Conservation (phyloP, 768 basidiomycete species). For the Amanita fuliginea region DNA sequence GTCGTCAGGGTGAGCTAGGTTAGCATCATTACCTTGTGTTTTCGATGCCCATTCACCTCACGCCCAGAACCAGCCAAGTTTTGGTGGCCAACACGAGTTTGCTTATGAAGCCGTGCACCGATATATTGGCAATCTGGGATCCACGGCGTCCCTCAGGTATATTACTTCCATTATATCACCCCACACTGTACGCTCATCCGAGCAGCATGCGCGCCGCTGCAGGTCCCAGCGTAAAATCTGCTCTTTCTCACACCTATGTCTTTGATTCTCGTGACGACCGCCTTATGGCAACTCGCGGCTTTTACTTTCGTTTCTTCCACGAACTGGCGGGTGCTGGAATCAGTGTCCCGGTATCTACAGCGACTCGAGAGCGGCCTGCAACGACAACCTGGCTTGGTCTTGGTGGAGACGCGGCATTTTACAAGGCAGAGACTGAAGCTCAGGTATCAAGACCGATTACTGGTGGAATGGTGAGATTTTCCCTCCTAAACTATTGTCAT, state of each 20-base stretch:
- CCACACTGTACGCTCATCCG: background rate
- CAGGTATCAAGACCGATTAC: slow-evolving; percentile 50
- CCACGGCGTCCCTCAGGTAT: slow-evolving; percentile 76
- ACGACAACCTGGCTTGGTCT: slow-evolving; percentile 17
- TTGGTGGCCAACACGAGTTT: slow-evolving; percentile 56
- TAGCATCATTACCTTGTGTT: slow-evolving; percentile 18
- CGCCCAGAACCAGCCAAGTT: slow-evolving; percentile 24
- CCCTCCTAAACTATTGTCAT: background rate
- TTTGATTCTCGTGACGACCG: slow-evolving; percentile 69
- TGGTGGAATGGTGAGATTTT: slow-evolving; percentile 43
- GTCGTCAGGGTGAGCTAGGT: slow-evolving; percentile 67
- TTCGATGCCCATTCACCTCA: slow-evolving; percentile 9
- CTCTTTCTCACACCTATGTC: slow-evolving; percentile 67
- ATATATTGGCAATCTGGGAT: slow-evolving; percentile 58
- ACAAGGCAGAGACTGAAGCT: slow-evolving; percentile 61
- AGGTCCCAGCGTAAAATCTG: slow-evolving; percentile 71
- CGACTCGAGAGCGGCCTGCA: background rate
- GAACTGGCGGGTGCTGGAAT: slow-evolving; percentile 50
- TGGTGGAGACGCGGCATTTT: slow-evolving; percentile 68
- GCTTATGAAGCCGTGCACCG: slow-evolving; percentile 78
- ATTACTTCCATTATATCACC: slow-evolving; percentile 6
- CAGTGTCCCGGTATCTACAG: background rate
- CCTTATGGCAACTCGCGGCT: slow-evolving; percentile 51
- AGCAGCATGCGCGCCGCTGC: slow-evolving; percentile 76
- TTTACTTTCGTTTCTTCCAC: slow-evolving; percentile 49